Conservation (phyloP, 2,329 filamentous ascomycete species). For the Diaporthe sp. region DNA sequence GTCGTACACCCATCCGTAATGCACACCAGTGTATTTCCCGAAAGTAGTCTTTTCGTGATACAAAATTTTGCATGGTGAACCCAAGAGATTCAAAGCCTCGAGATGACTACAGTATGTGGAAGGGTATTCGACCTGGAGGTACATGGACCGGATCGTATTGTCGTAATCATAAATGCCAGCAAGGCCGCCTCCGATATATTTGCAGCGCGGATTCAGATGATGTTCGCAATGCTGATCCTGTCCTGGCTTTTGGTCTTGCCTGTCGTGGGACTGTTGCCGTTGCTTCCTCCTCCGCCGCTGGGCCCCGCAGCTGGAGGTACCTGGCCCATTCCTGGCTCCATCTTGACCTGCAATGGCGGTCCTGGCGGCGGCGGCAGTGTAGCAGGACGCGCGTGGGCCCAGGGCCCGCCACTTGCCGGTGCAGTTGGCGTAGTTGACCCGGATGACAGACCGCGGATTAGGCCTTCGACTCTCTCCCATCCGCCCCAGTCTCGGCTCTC, state of each 20-base stretch:
- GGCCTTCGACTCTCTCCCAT: constrained; percentile 80
- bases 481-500: constrained; percentile 80
- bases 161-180: not conserved
- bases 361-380: constrained; percentile 28
- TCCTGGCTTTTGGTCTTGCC: constrained; percentile 55
- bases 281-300: constrained; percentile 39
- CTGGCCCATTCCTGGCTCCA: constrained; percentile 43
- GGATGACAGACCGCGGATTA: constrained; percentile 67
- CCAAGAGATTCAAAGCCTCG: not conserved
- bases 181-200: not conserved
- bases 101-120: not conserved
- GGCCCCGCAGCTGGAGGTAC: constrained; percentile 29
- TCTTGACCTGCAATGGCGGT: constrained; percentile 47
- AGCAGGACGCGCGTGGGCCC: constrained; percentile 34
- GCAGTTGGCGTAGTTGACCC: constrained; percentile 40
- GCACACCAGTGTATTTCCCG: constrained; percentile 10
- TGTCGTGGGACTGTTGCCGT: constrained; percentile 49
- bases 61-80: not conserved
- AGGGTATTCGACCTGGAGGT: not conserved
- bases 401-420: constrained; percentile 29
- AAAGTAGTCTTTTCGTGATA: not conserved
- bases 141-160: not conserved
- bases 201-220: constrained; percentile 48
- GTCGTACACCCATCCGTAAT: constrained; percentile 36
- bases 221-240: constrained; percentile 60